Conservation (phyloP, 2,329 filamentous ascomycete species). For the Fusarium algeriense region DNA sequence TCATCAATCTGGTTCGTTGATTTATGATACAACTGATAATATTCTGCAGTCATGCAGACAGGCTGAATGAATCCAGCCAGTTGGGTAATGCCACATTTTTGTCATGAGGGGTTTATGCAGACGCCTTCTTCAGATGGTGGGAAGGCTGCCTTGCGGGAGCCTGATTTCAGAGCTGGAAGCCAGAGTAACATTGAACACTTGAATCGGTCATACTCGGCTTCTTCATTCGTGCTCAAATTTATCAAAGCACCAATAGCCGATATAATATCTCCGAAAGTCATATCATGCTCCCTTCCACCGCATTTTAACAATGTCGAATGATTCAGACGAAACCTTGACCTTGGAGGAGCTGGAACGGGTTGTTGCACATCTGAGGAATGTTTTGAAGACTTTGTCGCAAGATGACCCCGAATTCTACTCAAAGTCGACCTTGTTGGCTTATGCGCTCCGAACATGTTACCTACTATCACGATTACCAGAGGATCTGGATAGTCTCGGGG, state of each 20-base stretch:
- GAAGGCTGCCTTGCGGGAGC: background rate
- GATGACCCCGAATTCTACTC: background rate
- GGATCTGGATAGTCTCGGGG: too few relatives aligned
- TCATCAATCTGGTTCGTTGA: background rate
- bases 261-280: background rate
- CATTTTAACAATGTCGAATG: background rate
- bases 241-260: background rate
- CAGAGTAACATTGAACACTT: background rate
- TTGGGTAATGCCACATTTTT: background rate
- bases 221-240: rapidly evolving
- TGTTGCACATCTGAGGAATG: background rate
- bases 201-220: too few relatives aligned
- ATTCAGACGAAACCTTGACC: background rate
- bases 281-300: too few relatives aligned
- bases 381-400: rapidly evolving
- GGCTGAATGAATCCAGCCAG: background rate
- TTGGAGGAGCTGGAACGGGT: background rate
- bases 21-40: background rate
- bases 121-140: background rate
- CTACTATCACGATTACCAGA: background rate
- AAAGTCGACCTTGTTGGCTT: background rate
- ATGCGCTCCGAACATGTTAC: background rate
- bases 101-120: background rate
- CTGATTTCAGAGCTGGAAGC: background rate
- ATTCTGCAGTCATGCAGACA: background rate